Percentiles rank a stretch among this genome's conserved stretches.
Conservation (phyloP, 345 rosid species). For the Pugionium cornutum region DNA sequence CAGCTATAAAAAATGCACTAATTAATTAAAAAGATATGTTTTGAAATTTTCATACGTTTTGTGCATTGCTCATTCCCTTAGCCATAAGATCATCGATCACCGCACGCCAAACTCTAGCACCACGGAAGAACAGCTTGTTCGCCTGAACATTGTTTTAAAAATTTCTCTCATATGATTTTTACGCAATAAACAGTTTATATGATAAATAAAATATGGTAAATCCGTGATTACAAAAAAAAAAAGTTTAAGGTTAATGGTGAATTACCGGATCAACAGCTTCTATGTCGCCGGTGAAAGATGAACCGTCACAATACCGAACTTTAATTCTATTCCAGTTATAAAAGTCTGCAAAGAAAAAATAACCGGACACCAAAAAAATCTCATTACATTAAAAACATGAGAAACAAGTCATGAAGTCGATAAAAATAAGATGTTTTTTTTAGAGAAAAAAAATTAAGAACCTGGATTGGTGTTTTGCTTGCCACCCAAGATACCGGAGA, state of each 20-base stretch:
- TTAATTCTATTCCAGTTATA: constrained; percentile 89
- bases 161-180: too few relatives aligned
- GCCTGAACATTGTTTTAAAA: constrained; percentile 49
- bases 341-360: constrained; percentile 52
- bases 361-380: not conserved
- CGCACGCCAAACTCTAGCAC: constrained; percentile 77
- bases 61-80: constrained; percentile 82
- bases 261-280: constrained; percentile 77
- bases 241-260: not conserved
- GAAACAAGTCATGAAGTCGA: not conserved
- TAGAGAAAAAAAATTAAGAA: constrained; percentile 29
- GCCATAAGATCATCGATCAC: constrained; percentile 74
- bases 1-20: not conserved
- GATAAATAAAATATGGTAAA: too few relatives aligned
- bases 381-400: constrained; percentile 1
- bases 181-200: too few relatives aligned
- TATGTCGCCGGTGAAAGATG: constrained; percentile 87
- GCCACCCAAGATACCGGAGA: constrained; percentile 86
- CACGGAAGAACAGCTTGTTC: constrained; percentile 77
- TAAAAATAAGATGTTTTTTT: not conserved
- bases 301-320: constrained; percentile 92
- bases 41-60: constrained; percentile 51
- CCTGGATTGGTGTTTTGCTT: constrained; percentile 73
- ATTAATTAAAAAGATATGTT: too few relatives aligned
- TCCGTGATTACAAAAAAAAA: not conserved